Base-by-base conservation (phyloP, 768 basidiomycete species). In the Artomyces pyxidatus region DNA sequence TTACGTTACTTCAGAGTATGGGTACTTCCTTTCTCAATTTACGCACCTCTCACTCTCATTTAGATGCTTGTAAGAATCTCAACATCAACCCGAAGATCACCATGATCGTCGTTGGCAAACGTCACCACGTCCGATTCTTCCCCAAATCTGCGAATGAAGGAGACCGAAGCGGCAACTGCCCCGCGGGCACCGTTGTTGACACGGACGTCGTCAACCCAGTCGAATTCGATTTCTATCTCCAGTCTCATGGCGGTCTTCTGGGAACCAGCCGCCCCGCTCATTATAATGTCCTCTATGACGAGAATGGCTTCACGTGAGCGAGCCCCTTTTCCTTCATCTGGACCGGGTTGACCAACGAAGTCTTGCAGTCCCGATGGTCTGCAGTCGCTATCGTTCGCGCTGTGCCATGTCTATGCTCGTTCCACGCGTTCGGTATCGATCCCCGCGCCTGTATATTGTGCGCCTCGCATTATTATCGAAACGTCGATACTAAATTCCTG, bases 381-480 rank as follows among this genome's bases (percentile, higher is more conserved):
- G 37, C 89, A 91, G 56, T 72, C 75, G 0, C 61, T 82, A 3
- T 81, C 87, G 0, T 90, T 85, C 45, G 81, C 86, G 0, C 69
- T 92, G 0, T 88, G 86, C 58, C 86, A 92, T 41, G 80, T 88
- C 0, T 91, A 88, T 54, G 85, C 87, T 1, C 76, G 87, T 3
- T 79, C 85, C 9, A 88, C 86, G 3, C 80, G 87, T 21, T 85
- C 85, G 0, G 87, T 88, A 1, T 88, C 87, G 0, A 88, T 88
- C 43, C 87, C 87, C 0, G 87, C 86, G 0, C 87, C 87, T 0
- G 85, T 88, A 0, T 88, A 88, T 56, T 88, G 86, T 88, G 58
- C 58, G 81, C n/a, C n/a, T n/a, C n/a, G n/a, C n/a, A n/a, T n/a
- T 63, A 14, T 45, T 23, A 10, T 42, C 28, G 23, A 25, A 16